phyloP scores from a whole-genome alignment of 1,139 yeast species.

The Geotrichum bryndzae region DNA sequence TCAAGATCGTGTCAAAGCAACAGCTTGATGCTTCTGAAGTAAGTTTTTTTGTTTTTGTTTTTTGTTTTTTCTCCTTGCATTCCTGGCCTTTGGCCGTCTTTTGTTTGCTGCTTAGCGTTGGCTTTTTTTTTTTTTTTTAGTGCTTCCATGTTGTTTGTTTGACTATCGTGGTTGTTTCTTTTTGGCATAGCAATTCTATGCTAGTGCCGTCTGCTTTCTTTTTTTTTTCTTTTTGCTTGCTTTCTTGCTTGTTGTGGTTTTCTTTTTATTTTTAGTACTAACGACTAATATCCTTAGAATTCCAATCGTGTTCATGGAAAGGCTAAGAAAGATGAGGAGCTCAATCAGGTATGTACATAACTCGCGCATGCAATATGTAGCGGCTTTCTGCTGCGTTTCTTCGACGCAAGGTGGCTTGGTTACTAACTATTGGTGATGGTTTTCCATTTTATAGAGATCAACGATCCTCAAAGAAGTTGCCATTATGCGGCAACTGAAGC shows the following conservation, averaged over 20 bases:
- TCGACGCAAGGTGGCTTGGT: not conserved
- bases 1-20: constrained; percentile 74
- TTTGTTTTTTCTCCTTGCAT: constrained; percentile 1
- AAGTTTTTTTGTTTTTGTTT: not conserved
- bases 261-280: not conserved
- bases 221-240: not conserved
- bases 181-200: not conserved
- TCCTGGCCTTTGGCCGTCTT: not conserved
- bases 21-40: constrained; percentile 46
- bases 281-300: not conserved
- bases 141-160: too few species aligned
- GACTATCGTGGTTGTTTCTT: not conserved
- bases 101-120: not conserved
- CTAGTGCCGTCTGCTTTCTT: not conserved
- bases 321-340: not conserved
- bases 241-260: not conserved
- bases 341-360: constrained; percentile 3
- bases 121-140: too few species aligned
- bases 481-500: constrained; percentile 68
- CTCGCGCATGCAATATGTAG: not conserved
- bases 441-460: constrained; percentile 40
- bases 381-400: not conserved
- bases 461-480: constrained; percentile 77
- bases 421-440: not conserved
- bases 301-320: not conserved